A percentile compares a stretch with the other conserved stretches of the same genome.
Evolutionary conservation across 805 yeast species (phyloP).

Genomic region (Saccharomycopsis sp.): DNA sequence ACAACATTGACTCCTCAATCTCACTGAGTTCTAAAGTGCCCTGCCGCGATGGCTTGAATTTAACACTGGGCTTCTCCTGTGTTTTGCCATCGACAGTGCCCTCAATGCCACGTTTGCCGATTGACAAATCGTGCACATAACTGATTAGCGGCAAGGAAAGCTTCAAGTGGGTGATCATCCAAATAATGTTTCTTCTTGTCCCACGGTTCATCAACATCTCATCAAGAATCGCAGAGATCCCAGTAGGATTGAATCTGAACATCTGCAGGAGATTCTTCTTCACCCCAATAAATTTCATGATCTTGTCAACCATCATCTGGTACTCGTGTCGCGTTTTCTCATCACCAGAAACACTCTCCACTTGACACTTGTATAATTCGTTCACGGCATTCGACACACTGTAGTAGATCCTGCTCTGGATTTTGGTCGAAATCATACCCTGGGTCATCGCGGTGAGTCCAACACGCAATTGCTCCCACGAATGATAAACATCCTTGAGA

Average conservation of each 20-base stretch:
- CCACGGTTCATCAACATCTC: slow-evolving; percentile 64
- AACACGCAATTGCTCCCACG: slow-evolving; percentile 4
- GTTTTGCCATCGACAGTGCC: slow-evolving; percentile 1
- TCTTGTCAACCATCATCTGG: no score
- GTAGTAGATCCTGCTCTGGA: neutral
- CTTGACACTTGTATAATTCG: slow-evolving; percentile 1
- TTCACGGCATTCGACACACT: slow-evolving; percentile 1
- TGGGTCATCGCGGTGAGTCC: slow-evolving; percentile 2
- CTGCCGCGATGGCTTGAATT: slow-evolving; percentile 39
- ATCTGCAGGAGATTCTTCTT: no score
- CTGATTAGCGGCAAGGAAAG: slow-evolving; percentile 47
- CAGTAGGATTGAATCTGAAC: slow-evolving; percentile 40
- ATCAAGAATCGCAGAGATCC: slow-evolving; percentile 51
- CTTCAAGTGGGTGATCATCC: slow-evolving; percentile 59
- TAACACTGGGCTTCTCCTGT: neutral
- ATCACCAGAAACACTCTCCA: no score
- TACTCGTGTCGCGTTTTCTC: no score
- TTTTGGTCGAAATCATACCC: neutral
- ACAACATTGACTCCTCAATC: slow-evolving; percentile 54
- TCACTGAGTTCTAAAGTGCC: slow-evolving; percentile 42
- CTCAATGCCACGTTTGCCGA: slow-evolving; percentile 43
- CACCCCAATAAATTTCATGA: no score
- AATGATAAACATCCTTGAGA: neutral
- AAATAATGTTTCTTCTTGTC: slow-evolving; percentile 50
- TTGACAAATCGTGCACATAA: slow-evolving; percentile 52